Conservation (phyloP, 495 filamentous ascomycete species). For the Xylaria grammica region DNA sequence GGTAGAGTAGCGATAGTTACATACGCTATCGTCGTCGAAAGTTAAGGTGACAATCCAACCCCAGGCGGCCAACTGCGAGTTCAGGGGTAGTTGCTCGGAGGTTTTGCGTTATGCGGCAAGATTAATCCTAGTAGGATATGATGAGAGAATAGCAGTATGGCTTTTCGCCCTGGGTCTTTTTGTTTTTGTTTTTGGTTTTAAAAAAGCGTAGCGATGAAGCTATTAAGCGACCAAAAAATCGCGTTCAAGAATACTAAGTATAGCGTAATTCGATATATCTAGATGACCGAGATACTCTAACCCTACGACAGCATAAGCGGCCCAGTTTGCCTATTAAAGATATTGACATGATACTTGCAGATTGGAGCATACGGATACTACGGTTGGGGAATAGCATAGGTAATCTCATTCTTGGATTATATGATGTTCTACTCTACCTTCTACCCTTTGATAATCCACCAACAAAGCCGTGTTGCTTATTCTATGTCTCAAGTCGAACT, state of each 20-base stretch:
- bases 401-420: constrained; percentile 28
- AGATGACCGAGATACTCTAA: too few species aligned
- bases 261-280: too few species aligned
- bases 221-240: too few species aligned
- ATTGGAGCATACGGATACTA: not conserved
- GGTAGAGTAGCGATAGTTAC: constrained; percentile 6
- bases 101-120: too few species aligned
- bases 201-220: too few species aligned
- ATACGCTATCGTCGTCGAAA: not conserved
- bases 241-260: too few species aligned
- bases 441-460: not conserved
- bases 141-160: not conserved
- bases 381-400: not conserved
- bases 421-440: constrained; percentile 22
- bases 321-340: not conserved
- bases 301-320: not conserved
- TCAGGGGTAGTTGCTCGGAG: too few species aligned
- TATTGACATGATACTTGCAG: not conserved
- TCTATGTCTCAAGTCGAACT: constrained; percentile 25
- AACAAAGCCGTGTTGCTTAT: not conserved
- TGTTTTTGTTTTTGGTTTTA: too few species aligned
- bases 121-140: too few species aligned
- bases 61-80: too few species aligned
- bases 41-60: not conserved
- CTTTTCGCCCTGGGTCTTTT: not conserved